Evolutionary conservation across 805 yeast species (phyloP).

Genomic region (Candida pseudofarinosa): DNA sequence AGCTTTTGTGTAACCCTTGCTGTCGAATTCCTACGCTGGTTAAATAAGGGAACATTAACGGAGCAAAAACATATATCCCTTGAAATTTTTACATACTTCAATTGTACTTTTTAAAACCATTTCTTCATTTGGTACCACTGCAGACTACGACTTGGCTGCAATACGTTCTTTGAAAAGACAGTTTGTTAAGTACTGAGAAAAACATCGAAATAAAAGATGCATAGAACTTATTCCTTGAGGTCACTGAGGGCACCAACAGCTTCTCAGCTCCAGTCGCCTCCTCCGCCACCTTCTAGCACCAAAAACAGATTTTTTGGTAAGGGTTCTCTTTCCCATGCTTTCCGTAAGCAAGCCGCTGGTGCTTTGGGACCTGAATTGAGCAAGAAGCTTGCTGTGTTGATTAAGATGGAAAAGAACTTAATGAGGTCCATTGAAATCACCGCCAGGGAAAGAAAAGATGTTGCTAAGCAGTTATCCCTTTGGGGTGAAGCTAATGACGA

Average conservation of each 20-base stretch:
- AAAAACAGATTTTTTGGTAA: slow-evolving; percentile 72
- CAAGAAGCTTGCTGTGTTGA: slow-evolving; percentile 83
- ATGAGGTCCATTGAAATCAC: slow-evolving; percentile 91
- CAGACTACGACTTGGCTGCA: not conserved
- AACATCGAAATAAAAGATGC: slow-evolving; percentile 42
- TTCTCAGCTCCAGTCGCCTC: slow-evolving; percentile 72
- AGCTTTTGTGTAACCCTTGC: not conserved
- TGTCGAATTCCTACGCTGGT: not conserved
- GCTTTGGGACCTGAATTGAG: slow-evolving; percentile 92
- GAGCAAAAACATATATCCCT: not conserved
- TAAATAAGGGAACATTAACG: slow-evolving; percentile 1
- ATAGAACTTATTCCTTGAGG: slow-evolving; percentile 82
- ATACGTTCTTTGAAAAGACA: not conserved
- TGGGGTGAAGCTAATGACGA: slow-evolving; percentile 99
- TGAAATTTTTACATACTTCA: not conserved
- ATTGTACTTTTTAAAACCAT: not conserved
- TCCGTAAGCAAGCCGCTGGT: slow-evolving; percentile 85
- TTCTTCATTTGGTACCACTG: not conserved
- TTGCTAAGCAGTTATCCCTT: slow-evolving; percentile 91
- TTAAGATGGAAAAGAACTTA: slow-evolving; percentile 94
- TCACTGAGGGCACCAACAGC: slow-evolving; percentile 78
- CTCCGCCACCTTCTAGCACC: slow-evolving; percentile 77
- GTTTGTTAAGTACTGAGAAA: not conserved
- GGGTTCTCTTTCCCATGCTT: slow-evolving; percentile 60
- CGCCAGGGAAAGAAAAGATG: slow-evolving; percentile 90